Evolutionary conservation across 176 grass and related monocot species (phyloP).

Genomic region (Miscanthus lutarioriparius): DNA sequence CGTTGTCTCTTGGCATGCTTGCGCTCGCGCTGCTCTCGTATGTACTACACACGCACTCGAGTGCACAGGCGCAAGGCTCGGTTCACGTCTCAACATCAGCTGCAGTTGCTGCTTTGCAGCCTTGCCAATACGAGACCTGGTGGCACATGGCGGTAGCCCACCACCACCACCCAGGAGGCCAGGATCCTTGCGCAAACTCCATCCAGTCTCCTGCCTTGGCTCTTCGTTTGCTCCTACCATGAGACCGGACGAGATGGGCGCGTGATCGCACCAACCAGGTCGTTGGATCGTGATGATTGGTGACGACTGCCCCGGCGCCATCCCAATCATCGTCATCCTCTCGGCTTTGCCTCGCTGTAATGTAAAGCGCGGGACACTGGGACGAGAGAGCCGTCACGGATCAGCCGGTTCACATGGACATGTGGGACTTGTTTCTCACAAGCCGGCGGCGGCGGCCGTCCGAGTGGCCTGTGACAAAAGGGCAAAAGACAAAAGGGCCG

Average conservation of each 20-base stretch:
- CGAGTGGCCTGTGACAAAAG: background rate
- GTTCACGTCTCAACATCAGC: conserved; percentile 9
- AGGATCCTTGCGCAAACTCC: background rate
- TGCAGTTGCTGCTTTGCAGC: conserved; percentile 23
- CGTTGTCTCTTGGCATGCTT: background rate
- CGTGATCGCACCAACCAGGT: background rate
- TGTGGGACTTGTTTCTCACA: too few species aligned
- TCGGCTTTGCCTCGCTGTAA: background rate
- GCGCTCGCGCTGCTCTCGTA: background rate
- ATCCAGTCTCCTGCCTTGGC: background rate
- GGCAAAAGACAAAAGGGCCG: background rate
- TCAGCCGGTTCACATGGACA: background rate
- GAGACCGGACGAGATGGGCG: background rate
- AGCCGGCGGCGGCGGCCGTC: background rate
- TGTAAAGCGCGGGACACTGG: background rate
- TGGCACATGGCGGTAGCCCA: conserved; percentile 27
- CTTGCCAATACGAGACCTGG: background rate
- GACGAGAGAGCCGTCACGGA: background rate
- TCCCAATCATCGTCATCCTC: background rate
- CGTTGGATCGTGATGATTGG: conserved; percentile 18
- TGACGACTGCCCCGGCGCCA: background rate
- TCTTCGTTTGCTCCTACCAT: background rate
- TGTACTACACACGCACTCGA: background rate
- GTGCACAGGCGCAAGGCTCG: background rate
- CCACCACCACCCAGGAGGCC: background rate